Evolutionary conservation across 2,329 filamentous ascomycete genomes (phyloP).

Genomic region (Plenodomus biglobosus): DNA sequence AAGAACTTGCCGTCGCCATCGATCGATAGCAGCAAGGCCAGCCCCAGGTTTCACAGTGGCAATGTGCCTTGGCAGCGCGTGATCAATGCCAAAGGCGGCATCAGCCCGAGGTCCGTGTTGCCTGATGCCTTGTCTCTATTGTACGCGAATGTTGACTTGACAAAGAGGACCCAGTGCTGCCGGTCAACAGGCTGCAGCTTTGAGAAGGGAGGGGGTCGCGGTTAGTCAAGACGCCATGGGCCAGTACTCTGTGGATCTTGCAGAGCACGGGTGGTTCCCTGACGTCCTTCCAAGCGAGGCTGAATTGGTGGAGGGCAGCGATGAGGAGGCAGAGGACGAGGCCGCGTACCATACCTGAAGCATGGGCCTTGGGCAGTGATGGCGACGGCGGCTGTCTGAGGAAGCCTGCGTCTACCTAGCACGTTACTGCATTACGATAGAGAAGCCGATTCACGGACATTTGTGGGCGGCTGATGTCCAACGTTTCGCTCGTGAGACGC

Average conservation of each 20-base stretch:
- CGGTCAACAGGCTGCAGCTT: conserved; percentile 49
- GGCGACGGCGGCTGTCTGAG: background rate
- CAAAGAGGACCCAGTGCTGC: conserved; percentile 50
- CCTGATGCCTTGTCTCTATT: conserved; percentile 14
- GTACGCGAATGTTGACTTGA: conserved; percentile 22
- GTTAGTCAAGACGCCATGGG: conserved; percentile 51
- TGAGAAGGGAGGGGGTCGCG: conserved; percentile 52
- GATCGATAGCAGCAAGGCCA: conserved; percentile 46
- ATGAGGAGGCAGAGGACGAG: conserved; percentile 36
- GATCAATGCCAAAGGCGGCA: conserved; percentile 81
- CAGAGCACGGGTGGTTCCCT: conserved; percentile 56
- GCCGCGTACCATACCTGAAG: conserved; percentile 40
- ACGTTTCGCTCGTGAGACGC: conserved; percentile 12
- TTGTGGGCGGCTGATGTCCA: conserved; percentile 4
- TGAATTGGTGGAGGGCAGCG: conserved; percentile 36
- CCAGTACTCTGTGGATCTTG: conserved; percentile 51
- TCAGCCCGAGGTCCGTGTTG: conserved; percentile 71
- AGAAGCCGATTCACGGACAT: conserved; percentile 18
- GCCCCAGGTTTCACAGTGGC: conserved; percentile 63
- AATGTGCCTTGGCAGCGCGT: conserved; percentile 96
- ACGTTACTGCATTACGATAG: conserved; percentile 6
- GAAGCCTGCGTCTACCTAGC: background rate
- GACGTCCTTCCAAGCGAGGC: conserved; percentile 52
- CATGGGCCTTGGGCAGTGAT: background rate
- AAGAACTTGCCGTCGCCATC: conserved; percentile 71